Evolutionary conservation across 768 basidiomycete genomes (phyloP), one percentile per base, ranked within the genome.

Genomic region (Amanita molliuscula): DNA sequence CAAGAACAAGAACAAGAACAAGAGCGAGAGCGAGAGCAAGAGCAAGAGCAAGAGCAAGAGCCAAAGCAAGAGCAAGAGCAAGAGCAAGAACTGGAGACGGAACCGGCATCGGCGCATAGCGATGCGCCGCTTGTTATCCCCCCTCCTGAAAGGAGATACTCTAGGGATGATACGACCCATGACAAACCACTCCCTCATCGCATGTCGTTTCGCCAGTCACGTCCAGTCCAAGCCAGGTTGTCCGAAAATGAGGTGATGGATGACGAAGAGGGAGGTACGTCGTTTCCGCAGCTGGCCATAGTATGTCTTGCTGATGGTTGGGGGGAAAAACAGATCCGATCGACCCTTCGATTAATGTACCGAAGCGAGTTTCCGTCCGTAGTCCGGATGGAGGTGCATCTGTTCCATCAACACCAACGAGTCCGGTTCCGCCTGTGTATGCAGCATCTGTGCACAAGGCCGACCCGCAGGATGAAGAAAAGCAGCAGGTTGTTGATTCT

Each of bases 241-340:
- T 56, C 64, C 7, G 55, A 62, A 1, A 57, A 63, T 16, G 78
- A 79, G 55, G 58, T 82, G 18, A 60, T 82, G 45, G 75, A 79
- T 59, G 82, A 83, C 28, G 74, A 76, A 21, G 79, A 83, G 61
- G 79, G 77, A 37, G 81, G 82, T 82, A 51, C 52, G 77, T 63
- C 10, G 20, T 47, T 54, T 46, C 15, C 8, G 26, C 3, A 21
- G 18, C 28, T 29, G n/a, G 44, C 18, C 48, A 3, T 13, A 18
- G 16, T 31, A 44, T n/a, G n/a, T 43, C 23, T 28, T 34, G 57
- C 48, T 48, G 15, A 25, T 42, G 18, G 48, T 31, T 46, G 13
- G 6, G 36, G 11, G 21, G 20, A 10, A 47, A 1, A 28, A 15
- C 55, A 85, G 84, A 86, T 61, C 84, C 84, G 2, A 81, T 84